Conservation (phyloP, 1,284 basidiomycete species). For the Schizophyllum amplum region DNA sequence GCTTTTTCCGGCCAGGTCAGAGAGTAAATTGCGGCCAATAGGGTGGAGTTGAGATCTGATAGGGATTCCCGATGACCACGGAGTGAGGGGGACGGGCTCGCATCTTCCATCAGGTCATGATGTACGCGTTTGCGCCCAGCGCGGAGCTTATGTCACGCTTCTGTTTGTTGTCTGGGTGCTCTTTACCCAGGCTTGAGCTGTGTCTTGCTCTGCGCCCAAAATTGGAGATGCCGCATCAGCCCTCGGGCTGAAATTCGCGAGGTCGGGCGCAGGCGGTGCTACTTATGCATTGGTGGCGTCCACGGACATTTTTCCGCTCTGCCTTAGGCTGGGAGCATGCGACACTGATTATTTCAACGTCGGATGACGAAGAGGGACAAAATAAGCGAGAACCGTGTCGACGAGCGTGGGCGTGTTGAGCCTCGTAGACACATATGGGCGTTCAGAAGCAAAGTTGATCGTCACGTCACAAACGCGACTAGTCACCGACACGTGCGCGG, state of each 20-base stretch:
- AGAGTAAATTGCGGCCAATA: neutral
- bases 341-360: neutral
- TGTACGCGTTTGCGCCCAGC: neutral
- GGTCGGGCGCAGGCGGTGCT: too few species aligned
- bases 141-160: neutral
- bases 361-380: neutral
- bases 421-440: neutral
- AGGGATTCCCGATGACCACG: neutral
- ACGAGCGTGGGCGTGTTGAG: neutral
- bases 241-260: too few species aligned
- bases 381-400: too few species aligned
- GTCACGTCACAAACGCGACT: neutral
- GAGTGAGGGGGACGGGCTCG: neutral
- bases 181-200: neutral
- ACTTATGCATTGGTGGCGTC: too few species aligned
- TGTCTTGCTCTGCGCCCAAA: neutral
- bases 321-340: too few species aligned
- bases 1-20: neutral
- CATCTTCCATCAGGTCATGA: neutral
- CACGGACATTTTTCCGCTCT: too few species aligned
- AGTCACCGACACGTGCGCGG: neutral
- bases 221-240: neutral
- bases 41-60: neutral
- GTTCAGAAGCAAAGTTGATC: neutral
- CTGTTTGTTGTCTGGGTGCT: neutral